Evolutionary conservation across 2,329 filamentous ascomycete genomes (phyloP).

Genomic region (Exophiala sideris): DNA sequence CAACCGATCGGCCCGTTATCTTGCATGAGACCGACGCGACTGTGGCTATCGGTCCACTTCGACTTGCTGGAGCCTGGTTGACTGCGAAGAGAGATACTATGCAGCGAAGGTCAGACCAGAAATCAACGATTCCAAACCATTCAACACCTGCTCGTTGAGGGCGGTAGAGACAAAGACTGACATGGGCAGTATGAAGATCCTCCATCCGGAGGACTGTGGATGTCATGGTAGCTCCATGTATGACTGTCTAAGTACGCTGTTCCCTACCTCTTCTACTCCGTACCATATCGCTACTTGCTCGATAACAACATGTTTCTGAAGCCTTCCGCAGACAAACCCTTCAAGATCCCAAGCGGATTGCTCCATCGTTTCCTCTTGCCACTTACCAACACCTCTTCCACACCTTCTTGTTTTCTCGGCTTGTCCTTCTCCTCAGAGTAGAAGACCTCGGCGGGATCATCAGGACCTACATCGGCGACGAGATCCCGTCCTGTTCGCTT

Average conservation of each 20-base stretch:
- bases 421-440: conserved; percentile 16
- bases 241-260: background rate
- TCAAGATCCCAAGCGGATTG: conserved; percentile 29
- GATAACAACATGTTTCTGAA: conserved; percentile 28
- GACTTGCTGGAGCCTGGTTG: too few species aligned
- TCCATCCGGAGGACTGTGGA: background rate
- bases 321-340: conserved; percentile 27
- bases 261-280: background rate
- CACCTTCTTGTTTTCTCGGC: conserved; percentile 13
- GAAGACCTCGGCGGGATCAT: conserved; percentile 25
- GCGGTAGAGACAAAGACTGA: background rate
- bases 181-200: background rate
- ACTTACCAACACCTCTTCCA: conserved; percentile 15
- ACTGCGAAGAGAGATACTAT: too few species aligned
- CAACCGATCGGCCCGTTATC: background rate
- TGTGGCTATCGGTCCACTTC: too few species aligned
- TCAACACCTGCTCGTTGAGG: too few species aligned
- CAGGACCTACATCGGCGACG: conserved; percentile 10
- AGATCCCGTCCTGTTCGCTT: conserved; percentile 6
- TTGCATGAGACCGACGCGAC: too few species aligned
- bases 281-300: conserved; percentile 16
- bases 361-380: conserved; percentile 28
- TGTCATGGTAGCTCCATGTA: background rate
- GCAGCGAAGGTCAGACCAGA: too few species aligned
- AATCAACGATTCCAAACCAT: too few species aligned